Evolutionary conservation across 805 yeast genomes (phyloP), one percentile per base, ranked within the genome.

Genomic region (Candida quercuum): DNA sequence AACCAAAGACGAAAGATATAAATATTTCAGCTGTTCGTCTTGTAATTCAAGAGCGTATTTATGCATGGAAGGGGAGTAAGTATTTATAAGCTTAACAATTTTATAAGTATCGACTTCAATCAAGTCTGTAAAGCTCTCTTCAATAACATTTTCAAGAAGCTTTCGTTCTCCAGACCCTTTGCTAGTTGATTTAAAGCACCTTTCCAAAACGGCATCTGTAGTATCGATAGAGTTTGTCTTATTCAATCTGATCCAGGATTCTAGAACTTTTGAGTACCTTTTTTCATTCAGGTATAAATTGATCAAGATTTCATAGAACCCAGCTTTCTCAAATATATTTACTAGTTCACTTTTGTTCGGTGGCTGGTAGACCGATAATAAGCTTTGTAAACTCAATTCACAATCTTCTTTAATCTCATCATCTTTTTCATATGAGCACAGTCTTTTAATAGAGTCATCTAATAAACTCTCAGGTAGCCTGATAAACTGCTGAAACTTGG

Each of bases 401-500:
- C 86, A 76, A 41, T 84, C 91, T 20, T 65, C 71, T 36, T 63
- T 67, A 9, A 42, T 21, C 19, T 47, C 49, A 6, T 44, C 39
- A 12, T 49, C 48, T 9, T 56, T 57, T 13, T 61, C 48, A 35
- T 56, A 63, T 15, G 63, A 47, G 48, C 86, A 81, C 25, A 88
- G 59, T 4, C 57, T 59, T 4, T 66, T 60, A 19, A 83, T 61
- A 0, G 82, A 61, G 3, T 58, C 54, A 6, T 71, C 70, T 29
- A 84, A 54, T 3, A 67, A 60, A 2, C 76, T 64, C 38, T 81
- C 93, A 1, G 88, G 73, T 1, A 93, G 57, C 31, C 86, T 68
- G 10, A 91, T 69, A 44, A 86, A 89, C 58, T 91, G 99, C 11
- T 76, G 68, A 56, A 84, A 91, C 54, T 91, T 93, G 2, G 96